These are phyloP conservation scores for Lipomyces lipofer DNA, from an alignment of 805 yeast species.

Conservation along the genomic window DNA sequence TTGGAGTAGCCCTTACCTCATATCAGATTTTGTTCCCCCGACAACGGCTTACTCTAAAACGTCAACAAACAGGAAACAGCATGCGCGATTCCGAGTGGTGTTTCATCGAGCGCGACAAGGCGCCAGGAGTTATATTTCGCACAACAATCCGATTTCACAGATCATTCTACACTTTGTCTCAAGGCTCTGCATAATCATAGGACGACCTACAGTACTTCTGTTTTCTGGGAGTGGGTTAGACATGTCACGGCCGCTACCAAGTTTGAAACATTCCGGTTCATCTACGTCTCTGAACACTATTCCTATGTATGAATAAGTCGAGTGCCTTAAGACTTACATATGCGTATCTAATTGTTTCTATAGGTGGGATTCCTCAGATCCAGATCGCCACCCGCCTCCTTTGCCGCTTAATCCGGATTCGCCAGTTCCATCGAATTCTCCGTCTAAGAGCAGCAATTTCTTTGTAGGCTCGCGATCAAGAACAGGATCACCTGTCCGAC, in stretches of 20 bases:
- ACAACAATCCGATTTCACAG: no score
- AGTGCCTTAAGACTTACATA: background rate
- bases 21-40: no score
- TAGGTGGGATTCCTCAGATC: slow-evolving; percentile 47
- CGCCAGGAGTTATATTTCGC: no score
- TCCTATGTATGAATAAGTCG: slow-evolving; percentile 16
- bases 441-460: background rate
- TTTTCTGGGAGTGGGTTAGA: no score
- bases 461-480: slow-evolving; percentile 11
- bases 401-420: slow-evolving; percentile 46
- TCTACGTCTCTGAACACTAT: slow-evolving; percentile 29
- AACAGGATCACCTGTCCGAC: slow-evolving; percentile 9
- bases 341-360: background rate
- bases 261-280: slow-evolving; percentile 35
- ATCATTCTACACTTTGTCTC: no score
- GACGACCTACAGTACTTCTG: no score
- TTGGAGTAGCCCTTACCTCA: no score
- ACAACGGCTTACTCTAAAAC: no score
- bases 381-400: slow-evolving; percentile 46
- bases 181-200: no score
- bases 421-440: slow-evolving; percentile 33
- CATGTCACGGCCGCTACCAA: slow-evolving; percentile 6
- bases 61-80: no score
- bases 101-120: no score
- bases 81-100: no score